Evolutionary conservation across 371 early-diverging fungal genomes (phyloP).

Genomic region (Mucor velutinosus): DNA sequence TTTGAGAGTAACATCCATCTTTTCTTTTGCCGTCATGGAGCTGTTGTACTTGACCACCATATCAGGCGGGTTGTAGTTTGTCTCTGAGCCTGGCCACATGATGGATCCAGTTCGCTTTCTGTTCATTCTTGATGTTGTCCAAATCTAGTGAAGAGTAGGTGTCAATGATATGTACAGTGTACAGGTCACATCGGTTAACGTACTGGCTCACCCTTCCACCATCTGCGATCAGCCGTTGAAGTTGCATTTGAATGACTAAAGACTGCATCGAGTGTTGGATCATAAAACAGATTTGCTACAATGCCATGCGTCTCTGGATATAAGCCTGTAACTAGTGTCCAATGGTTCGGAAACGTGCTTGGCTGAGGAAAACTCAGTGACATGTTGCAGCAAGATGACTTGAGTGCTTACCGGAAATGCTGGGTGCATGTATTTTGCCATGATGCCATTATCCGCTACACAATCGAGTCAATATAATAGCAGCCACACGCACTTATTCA

Average conservation of each 20-base stretch:
- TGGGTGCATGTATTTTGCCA: conserved; percentile 72
- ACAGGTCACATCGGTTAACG: background rate
- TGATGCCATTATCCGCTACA: conserved; percentile 49
- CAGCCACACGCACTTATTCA: no score
- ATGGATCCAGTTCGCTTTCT: conserved; percentile 69
- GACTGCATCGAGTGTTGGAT: conserved; percentile 68
- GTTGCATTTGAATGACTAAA: conserved; percentile 76
- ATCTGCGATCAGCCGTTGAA: conserved; percentile 62
- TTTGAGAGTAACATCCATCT: conserved; percentile 62
- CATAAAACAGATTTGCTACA: conserved; percentile 88
- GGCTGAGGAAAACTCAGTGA: conserved; percentile 29
- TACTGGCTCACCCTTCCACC: conserved; percentile 94
- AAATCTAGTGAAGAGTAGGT: conserved; percentile 59
- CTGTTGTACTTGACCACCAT: conserved; percentile 63
- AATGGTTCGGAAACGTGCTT: conserved; percentile 95
- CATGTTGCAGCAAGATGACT: background rate
- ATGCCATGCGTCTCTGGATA: conserved; percentile 94
- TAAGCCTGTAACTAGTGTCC: conserved; percentile 88
- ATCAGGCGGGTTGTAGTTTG: conserved; percentile 63
- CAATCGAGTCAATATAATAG: background rate
- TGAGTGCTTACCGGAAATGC: conserved; percentile 65
- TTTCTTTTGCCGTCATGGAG: conserved; percentile 49
- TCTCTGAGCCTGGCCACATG: conserved; percentile 91
- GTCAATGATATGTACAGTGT: background rate
- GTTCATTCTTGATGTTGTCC: conserved; percentile 81